Base-by-base conservation (phyloP, 163 green algal species). In the Chlorella variabilis region DNA sequence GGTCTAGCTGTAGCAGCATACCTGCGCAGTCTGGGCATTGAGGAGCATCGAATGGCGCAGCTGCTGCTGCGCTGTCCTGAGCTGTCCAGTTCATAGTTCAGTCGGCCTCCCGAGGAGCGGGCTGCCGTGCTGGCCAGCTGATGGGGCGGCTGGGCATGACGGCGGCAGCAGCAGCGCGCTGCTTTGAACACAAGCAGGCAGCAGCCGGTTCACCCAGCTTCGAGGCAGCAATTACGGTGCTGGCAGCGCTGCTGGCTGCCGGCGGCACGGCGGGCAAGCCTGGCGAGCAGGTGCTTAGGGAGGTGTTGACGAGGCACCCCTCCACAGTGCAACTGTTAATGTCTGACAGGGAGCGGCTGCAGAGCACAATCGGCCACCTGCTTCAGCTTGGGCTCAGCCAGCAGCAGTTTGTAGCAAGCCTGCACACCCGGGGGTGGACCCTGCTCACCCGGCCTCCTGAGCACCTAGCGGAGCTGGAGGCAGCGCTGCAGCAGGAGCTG, bases 401-500 rank as follows among this genome's bases (percentile, higher is more conserved):
- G 36, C 33, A 17, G 17, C 51, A 56, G 71, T 15, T 78, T 11
- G 71, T 68, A 1, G 34, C 34, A 31, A 51, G 21, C 4, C 4
- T 66, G 6, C 11, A 67, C n/a, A n/a, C n/a, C 15, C 23, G 15
- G 11, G 4, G 7, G 0, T 56, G 23, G 34, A 1, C 18, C 49
- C 51, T 78, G 71, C 71, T 78, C 0, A 31, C 0, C 4, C 1
- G 27, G 1, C 4, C 34, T 7, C 51, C 51, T 20, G 71, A 34
- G 0, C 71, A 51, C 36, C 51, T 78, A 15, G 23, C 27, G 4
- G 4, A 9, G 8, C 49, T 31, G 51, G 49, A 66, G 21, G 34
- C 11, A 17, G 51, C 56, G 71, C 34, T 78, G 51, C 71, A 56
- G 34, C 71, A 51, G 51, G 71, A 67, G 51, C 34, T 78, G 51